Evolutionary conservation across 495 filamentous ascomycete species (phyloP).

Genomic region (Aspergillus coremiiformis): DNA sequence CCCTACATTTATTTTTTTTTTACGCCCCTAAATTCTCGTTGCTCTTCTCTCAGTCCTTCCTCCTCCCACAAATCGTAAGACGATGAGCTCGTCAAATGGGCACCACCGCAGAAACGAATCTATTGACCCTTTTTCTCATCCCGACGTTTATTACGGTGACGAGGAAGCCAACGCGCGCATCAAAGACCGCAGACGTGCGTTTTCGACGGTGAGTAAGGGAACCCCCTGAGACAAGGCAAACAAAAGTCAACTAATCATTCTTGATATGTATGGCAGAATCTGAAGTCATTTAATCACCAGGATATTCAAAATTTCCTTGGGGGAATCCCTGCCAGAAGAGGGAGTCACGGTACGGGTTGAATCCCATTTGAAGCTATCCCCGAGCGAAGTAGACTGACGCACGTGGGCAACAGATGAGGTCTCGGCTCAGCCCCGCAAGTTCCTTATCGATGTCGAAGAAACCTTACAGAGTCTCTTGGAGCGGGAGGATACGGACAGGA

Average conservation of each 20-base stretch:
- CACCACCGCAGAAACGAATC: conserved; percentile 24
- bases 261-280: conserved; percentile 18
- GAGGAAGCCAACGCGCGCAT: conserved; percentile 27
- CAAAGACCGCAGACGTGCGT: conserved; percentile 36
- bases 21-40: not conserved
- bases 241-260: not conserved
- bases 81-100: conserved; percentile 30
- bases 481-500: conserved; percentile 83
- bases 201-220: conserved; percentile 40
- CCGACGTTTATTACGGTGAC: conserved; percentile 47
- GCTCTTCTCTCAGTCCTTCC: not conserved
- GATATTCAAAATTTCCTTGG: conserved; percentile 32
- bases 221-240: not conserved
- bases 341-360: conserved; percentile 39
- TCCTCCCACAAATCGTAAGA: conserved; percentile 6
- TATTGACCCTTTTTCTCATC: conserved; percentile 40
- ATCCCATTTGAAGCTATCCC: not conserved
- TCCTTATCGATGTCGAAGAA: conserved; percentile 68
- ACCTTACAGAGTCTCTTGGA: conserved; percentile 64
- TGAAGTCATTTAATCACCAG: conserved; percentile 31
- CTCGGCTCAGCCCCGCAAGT: conserved; percentile 51
- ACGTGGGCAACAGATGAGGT: conserved; percentile 38
- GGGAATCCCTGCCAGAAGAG: conserved; percentile 31
- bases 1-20: not conserved
- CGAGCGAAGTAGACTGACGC: conserved; percentile 5